These are phyloP conservation scores for Rubia peregrina DNA, from an alignment of 305 asterid species.

Conservation along the genomic window DNA sequence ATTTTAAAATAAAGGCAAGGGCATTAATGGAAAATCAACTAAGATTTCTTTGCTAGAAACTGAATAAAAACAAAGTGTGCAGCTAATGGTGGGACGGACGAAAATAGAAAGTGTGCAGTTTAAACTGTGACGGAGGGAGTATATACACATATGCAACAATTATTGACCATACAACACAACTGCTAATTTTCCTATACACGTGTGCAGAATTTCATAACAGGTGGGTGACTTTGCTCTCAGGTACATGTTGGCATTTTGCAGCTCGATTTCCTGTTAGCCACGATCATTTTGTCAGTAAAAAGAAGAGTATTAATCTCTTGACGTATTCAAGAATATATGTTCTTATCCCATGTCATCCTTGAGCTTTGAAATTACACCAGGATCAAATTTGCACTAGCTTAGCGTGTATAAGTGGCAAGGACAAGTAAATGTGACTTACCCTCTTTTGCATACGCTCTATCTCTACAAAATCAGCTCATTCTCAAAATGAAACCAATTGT, in stretches of 20 bases:
- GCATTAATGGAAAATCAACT: too few relatives aligned
- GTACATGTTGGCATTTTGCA: constrained; percentile 80
- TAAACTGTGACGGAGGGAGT: too few relatives aligned
- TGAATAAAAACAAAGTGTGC: too few relatives aligned
- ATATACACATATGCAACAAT: background rate
- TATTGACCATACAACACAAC: background rate
- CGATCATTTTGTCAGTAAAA: background rate
- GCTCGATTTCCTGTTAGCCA: constrained; percentile 59
- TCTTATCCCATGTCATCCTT: background rate
- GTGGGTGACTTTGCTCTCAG: constrained; percentile 66
- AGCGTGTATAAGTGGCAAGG: background rate
- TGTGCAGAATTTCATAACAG: background rate
- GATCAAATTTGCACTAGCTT: too few relatives aligned
- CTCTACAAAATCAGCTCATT: constrained; percentile 79
- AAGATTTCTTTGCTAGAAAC: too few relatives aligned
- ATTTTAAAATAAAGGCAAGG: too few relatives aligned
- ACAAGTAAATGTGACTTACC: constrained; percentile 36
- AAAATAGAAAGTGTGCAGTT: too few relatives aligned
- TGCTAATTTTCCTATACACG: background rate
- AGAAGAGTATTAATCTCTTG: background rate
- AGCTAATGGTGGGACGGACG: too few relatives aligned
- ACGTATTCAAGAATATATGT: background rate
- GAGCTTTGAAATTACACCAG: too few relatives aligned
- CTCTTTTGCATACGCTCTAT: constrained; percentile 90
- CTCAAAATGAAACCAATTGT: too few relatives aligned